Percentiles rank a stretch among this genome's conserved stretches.
phyloP scores from a whole-genome alignment of 2,329 filamentous ascomycete species.

The Hymenoscyphus albidus region DNA sequence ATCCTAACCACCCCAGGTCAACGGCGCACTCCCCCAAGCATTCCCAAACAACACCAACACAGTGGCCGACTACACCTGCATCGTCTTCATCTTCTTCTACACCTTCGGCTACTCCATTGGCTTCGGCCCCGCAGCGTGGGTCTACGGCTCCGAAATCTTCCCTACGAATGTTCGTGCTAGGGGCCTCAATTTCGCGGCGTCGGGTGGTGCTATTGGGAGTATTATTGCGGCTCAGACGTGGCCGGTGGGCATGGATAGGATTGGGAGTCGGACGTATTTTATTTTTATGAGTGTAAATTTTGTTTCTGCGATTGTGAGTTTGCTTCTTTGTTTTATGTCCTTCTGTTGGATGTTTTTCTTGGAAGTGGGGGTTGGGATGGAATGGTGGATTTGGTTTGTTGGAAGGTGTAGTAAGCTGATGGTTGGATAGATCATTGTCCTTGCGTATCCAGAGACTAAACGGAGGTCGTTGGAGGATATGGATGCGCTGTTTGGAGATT shows the following conservation, averaged over 20 bases:
- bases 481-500: conserved; percentile 39
- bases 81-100: conserved; percentile 56
- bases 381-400: background rate
- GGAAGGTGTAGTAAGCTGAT: background rate
- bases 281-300: conserved; percentile 54
- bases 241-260: conserved; percentile 49
- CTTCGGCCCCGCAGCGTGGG: conserved; percentile 55
- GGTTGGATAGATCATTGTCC: conserved; percentile 37
- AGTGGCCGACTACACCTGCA: conserved; percentile 47
- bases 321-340: background rate
- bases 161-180: conserved; percentile 53
- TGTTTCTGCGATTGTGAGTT: conserved; percentile 42
- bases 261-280: conserved; percentile 53
- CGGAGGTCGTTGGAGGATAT: conserved; percentile 45
- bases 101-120: conserved; percentile 55
- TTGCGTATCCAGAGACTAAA: conserved; percentile 45
- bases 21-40: conserved; percentile 48
- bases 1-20: conserved; percentile 41
- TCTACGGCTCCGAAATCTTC: conserved; percentile 59
- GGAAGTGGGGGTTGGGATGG: too few relatives aligned
- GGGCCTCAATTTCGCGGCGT: conserved; percentile 53
- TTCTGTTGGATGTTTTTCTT: too few relatives aligned
- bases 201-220: conserved; percentile 51
- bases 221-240: conserved; percentile 52
- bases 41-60: conserved; percentile 49